Base-by-base conservation (phyloP, 2,329 filamentous ascomycete genomes). In the Cladosporium sp. region DNA sequence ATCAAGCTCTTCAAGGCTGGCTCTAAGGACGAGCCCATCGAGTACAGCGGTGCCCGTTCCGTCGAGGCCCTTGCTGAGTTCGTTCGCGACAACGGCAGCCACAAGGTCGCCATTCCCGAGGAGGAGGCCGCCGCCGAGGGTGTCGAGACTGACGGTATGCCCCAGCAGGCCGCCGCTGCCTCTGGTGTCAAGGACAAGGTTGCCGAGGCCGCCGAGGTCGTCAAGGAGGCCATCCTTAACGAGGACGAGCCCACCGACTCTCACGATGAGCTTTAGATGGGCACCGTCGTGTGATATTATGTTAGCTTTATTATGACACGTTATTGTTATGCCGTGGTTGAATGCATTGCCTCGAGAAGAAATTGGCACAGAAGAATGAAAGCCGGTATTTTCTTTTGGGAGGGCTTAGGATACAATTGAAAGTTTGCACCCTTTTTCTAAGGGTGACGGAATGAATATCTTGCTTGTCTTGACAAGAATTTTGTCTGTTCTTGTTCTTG, bases 1-100 rank as follows among this genome's bases (percentile, higher is more conserved):
- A 97, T 99, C 87, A 98, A 98, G 88, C 88, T 99, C 72, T 99
- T 88, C 90, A 88, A 92, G 70, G 95, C 95, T 74, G 93, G 93
- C 75, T 85, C 86, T 81, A 99, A 99, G 89, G 85, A 86, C 76
- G 84, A 88, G 72, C 91, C 95, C 67, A 80, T 97, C 69, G 92
- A 92, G 73, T 99, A 97, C 87, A 86, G 85, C 70, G 95, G 95
- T 74, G 87, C 89, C 70, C 92, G 95, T 76, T 95, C 92, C 64
- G 83, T 97, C 65, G 92, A 97, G 83, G 95, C 98, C 78, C 87
- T 99, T 67, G 89, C 91, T 76, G 86, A 89, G 75, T 99, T 99
- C 84, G 87, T 99, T 80, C 89, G 92, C 82, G 93, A 97, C 85
- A 96, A 95, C 80, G 95, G 95, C 81, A 95, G 93, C 82, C 87